These are phyloP conservation scores for Auriculariales sp. DNA, from an alignment of 768 basidiomycete species.

Conservation along the genomic window DNA sequence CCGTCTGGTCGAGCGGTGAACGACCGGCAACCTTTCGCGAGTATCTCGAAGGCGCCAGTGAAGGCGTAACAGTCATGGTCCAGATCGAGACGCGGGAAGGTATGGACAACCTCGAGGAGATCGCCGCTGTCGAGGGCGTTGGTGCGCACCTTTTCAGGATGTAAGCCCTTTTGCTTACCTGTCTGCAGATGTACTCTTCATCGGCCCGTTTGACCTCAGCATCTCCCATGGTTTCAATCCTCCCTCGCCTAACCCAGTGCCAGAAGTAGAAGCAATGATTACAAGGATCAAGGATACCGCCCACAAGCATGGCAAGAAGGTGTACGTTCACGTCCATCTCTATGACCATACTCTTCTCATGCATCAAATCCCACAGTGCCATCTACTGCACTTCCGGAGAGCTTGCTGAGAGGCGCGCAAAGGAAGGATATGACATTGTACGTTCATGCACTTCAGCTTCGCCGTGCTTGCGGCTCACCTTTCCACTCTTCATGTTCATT, in stretches of 20 bases:
- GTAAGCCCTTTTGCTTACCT: neutral
- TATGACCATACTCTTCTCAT: neutral
- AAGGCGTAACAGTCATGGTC: slow-evolving; percentile 38
- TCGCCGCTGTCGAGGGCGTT: slow-evolving; percentile 46
- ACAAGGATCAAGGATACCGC: slow-evolving; percentile 34
- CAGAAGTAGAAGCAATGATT: slow-evolving; percentile 45
- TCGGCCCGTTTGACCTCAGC: slow-evolving; percentile 58
- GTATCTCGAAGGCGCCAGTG: slow-evolving; percentile 33
- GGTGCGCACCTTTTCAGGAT: slow-evolving; percentile 21
- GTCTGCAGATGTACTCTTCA: slow-evolving; percentile 37
- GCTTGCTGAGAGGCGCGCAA: slow-evolving; percentile 27
- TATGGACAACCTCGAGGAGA: slow-evolving; percentile 42
- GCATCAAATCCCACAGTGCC: slow-evolving; percentile 19
- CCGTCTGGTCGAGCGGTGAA: neutral
- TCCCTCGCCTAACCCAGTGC: slow-evolving; percentile 50
- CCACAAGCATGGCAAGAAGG: slow-evolving; percentile 48
- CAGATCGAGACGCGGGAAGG: slow-evolving; percentile 56
- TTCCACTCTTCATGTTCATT: too few relatives aligned
- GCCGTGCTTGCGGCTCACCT: too few relatives aligned
- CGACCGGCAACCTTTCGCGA: neutral
- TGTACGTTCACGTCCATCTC: slow-evolving; percentile 21
- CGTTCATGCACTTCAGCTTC: too few relatives aligned
- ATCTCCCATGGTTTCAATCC: slow-evolving; percentile 43
- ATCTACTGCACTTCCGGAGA: slow-evolving; percentile 33
- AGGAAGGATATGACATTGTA: slow-evolving; percentile 37